A percentile compares a stretch with the other conserved stretches of the same genome.
Conservation (phyloP, 2,329 filamentous ascomycete species). For the Fusarium denticulatum region DNA sequence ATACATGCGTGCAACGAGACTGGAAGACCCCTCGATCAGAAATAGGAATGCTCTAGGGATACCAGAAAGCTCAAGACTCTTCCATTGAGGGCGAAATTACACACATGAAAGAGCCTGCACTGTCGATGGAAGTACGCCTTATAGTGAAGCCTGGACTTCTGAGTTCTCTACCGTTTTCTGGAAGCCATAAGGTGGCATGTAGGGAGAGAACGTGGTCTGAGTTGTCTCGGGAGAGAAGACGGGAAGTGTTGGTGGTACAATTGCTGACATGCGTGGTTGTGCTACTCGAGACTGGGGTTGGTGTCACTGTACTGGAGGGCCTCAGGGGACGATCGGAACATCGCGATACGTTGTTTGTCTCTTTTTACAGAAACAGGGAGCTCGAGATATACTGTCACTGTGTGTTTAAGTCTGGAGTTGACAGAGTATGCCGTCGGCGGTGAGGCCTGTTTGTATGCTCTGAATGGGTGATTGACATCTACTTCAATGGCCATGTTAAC, state of each 20-base stretch:
- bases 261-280: slow-evolving; percentile 2
- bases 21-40: neutral
- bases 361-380: neutral
- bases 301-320: slow-evolving; percentile 1
- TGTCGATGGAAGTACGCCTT: rapidly evolving
- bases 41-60: neutral
- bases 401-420: rapidly evolving
- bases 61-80: rapidly evolving
- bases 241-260: neutral
- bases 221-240: neutral
- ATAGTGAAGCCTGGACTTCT: rapidly evolving
- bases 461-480: rapidly evolving
- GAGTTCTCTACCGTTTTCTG: no score
- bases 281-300: neutral
- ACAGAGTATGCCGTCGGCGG: rapidly evolving
- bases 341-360: neutral
- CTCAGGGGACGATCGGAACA: slow-evolving; percentile 4
- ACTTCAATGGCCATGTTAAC: neutral
- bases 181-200: no score
- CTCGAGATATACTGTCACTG: rapidly evolving
- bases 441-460: neutral
- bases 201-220: neutral
- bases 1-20: neutral
- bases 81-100: neutral
- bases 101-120: rapidly evolving